Conservation (phyloP, 805 yeast genomes). For the Starmerella kuoi region DNA sequence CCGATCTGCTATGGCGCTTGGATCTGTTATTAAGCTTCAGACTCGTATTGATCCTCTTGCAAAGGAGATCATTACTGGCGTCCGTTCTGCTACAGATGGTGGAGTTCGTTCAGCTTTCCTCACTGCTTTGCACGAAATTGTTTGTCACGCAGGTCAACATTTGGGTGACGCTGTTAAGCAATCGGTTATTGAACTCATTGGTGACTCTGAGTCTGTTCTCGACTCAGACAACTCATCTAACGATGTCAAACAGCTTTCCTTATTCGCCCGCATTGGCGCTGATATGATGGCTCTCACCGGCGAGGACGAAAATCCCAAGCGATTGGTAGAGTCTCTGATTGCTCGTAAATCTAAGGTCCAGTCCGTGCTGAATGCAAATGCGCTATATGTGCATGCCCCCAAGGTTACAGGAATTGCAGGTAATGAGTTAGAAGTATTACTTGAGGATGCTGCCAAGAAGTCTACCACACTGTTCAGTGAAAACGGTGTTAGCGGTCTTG, state of each 20-base stretch:
- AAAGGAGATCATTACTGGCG: conserved; percentile 64
- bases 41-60: conserved; percentile 90
- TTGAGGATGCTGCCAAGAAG: conserved; percentile 4
- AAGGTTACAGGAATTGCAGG: conserved; percentile 22
- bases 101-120: conserved; percentile 69
- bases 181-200: conserved; percentile 58
- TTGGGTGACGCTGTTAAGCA: conserved; percentile 63
- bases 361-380: conserved; percentile 24
- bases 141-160: conserved; percentile 62
- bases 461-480: conserved; percentile 38
- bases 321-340: conserved; percentile 23
- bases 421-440: conserved; percentile 4
- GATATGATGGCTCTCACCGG: conserved; percentile 34
- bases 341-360: conserved; percentile 11
- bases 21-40: conserved; percentile 75
- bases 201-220: conserved; percentile 44
- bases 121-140: conserved; percentile 72
- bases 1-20: conserved; percentile 82
- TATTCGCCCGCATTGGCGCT: conserved; percentile 37
- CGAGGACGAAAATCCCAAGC: conserved; percentile 27
- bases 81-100: conserved; percentile 51
- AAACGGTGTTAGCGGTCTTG: conserved; percentile 66
- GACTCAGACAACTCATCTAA: conserved; percentile 27
- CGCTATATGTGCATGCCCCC: conserved; percentile 26
- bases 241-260: conserved; percentile 26